Base-by-base conservation (phyloP, 768 basidiomycete species). In the Lentinula detonsa region DNA sequence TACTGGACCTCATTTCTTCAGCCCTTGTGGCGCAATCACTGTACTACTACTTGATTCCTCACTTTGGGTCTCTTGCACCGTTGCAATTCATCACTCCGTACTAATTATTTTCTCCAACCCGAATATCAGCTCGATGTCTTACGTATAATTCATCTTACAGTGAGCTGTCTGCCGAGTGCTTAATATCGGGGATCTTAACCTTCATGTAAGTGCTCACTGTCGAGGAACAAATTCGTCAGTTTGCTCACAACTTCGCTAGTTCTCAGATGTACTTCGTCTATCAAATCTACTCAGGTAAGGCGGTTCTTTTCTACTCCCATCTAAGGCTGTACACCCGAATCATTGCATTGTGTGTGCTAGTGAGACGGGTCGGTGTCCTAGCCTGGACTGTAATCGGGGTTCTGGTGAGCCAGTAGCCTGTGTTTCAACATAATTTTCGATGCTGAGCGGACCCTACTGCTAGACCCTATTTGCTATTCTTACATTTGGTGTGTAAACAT, bases 31-130 rank as follows among this genome's bases (percentile, higher is more conserved):
- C 75, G 3, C 74, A 80, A 63, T 77, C 77, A 1, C 68, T 81
- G 39, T 79, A 78, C 64, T 76, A 77, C 62, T 81, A 81, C 60
- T 65, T 79, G 79, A 71, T 81, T 3, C 79, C 78, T 1, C 70
- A 78, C 61, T 81, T 74, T 58, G 79, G 79, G 5, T 77, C 76
- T 0, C 63, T 77, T 31, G 48, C 64, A 15, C 77, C 75, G 1
- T 68, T 81, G 9, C 61, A 64, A 21, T 71, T 71, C 18, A 69
- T 79, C 11, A 80, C 76, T 0, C 72, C 71, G 78, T 78, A n/a
- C n/a, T n/a, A 61, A 53, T 74, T 50, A 48, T 9, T 45, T 10
- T 5, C 13, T 5, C 6, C 10, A 5, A 23, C 49, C 43, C 21
- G 9, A 6, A 6, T 33, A 33, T 43, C 15, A 11, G 5, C 13